phyloP scores from a whole-genome alignment of 306 rosid species.

The Cicer pinnatifidum region DNA sequence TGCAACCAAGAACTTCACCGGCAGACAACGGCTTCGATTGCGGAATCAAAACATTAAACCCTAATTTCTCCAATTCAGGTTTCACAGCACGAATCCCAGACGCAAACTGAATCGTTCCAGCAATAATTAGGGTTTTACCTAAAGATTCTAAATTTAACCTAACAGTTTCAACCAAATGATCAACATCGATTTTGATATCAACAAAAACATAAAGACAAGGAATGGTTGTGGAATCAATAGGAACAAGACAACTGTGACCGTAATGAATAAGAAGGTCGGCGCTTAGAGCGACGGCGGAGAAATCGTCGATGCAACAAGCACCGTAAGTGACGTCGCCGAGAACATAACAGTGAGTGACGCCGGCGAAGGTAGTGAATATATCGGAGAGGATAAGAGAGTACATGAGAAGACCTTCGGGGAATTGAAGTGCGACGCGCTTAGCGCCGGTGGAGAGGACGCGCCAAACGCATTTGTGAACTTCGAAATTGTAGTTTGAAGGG shows the following conservation, averaged over 20 bases:
- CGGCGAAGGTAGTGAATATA: constrained; percentile 75
- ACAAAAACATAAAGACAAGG: constrained; percentile 94
- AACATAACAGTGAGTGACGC: constrained; percentile 64
- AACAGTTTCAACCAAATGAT: constrained; percentile 62
- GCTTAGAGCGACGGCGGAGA: constrained; percentile 69
- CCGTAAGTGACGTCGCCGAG: constrained; percentile 88
- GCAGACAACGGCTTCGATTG: constrained; percentile 88
- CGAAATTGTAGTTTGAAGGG: constrained; percentile 77
- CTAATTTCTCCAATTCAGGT: constrained; percentile 68
- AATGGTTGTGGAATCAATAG: constrained; percentile 71
- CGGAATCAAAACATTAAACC: constrained; percentile 77
- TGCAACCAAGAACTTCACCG: constrained; percentile 92
- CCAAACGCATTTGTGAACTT: constrained; percentile 87
- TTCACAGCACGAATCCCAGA: constrained; percentile 76
- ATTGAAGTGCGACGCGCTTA: constrained; percentile 76
- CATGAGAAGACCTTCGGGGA: constrained; percentile 95
- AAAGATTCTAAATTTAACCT: constrained; percentile 52
- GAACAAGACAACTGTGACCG: constrained; percentile 95
- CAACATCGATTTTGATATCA: constrained; percentile 71
- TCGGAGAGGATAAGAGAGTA: constrained; percentile 81
- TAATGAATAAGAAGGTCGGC: constrained; percentile 80
- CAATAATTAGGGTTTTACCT: constrained; percentile 56
- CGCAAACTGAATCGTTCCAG: constrained; percentile 88
- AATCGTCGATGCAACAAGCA: constrained; percentile 85
- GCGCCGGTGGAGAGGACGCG: constrained; percentile 71